phyloP scores from a whole-genome alignment of 2,329 filamentous ascomycete species.

The Colletotrichum kahawae region DNA sequence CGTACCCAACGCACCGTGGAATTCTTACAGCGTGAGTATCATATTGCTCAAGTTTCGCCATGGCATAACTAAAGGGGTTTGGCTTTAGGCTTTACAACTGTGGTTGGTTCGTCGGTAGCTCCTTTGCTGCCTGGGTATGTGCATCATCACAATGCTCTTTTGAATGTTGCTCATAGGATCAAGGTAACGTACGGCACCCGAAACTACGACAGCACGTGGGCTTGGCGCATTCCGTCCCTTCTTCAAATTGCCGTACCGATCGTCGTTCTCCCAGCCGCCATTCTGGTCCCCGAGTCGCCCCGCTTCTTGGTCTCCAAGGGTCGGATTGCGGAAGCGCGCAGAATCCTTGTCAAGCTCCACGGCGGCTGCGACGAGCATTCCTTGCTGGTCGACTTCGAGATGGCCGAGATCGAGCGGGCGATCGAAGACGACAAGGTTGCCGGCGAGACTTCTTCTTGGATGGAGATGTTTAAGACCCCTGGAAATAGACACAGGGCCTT shows the following conservation, averaged over 20 bases:
- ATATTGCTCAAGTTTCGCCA: rapidly evolving
- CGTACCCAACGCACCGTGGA: conserved; percentile 43
- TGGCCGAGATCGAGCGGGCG: background rate
- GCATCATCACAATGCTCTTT: rapidly evolving
- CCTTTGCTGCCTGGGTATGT: background rate
- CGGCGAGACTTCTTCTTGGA: conserved; percentile 33
- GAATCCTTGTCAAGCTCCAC: conserved; percentile 43
- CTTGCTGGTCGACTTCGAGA: conserved; percentile 36
- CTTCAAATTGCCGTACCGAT: background rate
- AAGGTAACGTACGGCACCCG: background rate
- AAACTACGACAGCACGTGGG: background rate
- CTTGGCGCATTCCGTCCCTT: background rate
- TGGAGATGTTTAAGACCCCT: conserved; percentile 41
- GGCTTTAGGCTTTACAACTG: background rate
- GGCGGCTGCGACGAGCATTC: conserved; percentile 43
- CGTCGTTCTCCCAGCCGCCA: conserved; percentile 4
- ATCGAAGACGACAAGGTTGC: conserved; percentile 2
- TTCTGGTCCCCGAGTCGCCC: conserved; percentile 27
- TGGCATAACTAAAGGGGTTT: background rate
- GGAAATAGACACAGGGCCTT: conserved; percentile 24
- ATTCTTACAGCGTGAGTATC: conserved; percentile 27
- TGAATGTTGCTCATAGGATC: background rate
- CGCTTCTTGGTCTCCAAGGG: conserved; percentile 14
- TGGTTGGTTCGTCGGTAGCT: background rate
- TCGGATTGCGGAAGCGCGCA: conserved; percentile 29